phyloP scores from a whole-genome alignment of 805 yeast species.

The Sungouiozyma intestinalis region DNA sequence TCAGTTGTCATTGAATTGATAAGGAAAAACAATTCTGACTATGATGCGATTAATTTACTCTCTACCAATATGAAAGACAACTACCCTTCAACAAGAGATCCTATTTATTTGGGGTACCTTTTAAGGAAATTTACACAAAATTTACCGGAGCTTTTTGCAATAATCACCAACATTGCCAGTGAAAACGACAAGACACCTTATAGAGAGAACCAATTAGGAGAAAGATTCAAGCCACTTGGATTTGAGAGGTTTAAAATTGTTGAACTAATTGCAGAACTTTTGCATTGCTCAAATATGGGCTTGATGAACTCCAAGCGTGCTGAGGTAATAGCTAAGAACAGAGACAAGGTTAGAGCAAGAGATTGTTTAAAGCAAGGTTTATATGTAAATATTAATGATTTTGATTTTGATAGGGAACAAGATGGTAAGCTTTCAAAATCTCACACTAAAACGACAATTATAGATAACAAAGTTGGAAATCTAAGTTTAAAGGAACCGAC shows the following conservation, averaged over 20 bases:
- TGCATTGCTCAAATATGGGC: constrained; percentile 94
- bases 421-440: neutral
- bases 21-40: constrained; percentile 89
- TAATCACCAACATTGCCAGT: constrained; percentile 17
- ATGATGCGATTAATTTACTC: constrained; percentile 73
- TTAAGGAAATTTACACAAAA: constrained; percentile 59
- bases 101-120: constrained; percentile 81
- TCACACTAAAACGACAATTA: neutral
- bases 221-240: constrained; percentile 60
- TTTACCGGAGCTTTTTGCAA: constrained; percentile 26
- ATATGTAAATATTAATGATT: constrained; percentile 1
- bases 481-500: neutral
- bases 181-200: constrained; percentile 14
- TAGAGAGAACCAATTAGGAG: constrained; percentile 54
- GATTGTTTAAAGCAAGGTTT: neutral
- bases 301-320: constrained; percentile 70
- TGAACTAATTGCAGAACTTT: constrained; percentile 82
- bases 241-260: constrained; percentile 84
- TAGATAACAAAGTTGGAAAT: neutral
- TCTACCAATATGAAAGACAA: constrained; percentile 68
- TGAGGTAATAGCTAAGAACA: constrained; percentile 49
- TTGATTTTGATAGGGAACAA: neutral
- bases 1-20: constrained; percentile 88
- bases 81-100: constrained; percentile 85
- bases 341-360: constrained; percentile 53